Evolutionary conservation across 176 grass and related monocot genomes (phyloP).

Genomic region (Eleusine indica): DNA sequence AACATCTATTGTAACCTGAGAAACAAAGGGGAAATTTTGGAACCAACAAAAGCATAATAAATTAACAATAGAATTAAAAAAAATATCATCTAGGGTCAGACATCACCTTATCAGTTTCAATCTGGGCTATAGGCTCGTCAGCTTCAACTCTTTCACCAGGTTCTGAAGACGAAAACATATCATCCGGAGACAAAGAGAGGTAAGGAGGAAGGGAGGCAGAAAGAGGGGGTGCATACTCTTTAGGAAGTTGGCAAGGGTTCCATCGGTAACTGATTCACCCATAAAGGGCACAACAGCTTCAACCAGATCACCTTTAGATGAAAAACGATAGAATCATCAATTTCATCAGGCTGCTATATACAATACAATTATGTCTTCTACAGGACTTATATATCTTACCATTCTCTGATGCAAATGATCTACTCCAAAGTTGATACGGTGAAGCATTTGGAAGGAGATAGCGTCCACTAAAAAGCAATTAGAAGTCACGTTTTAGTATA

Average conservation of each 20-base stretch:
- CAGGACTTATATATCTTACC: constrained; percentile 46
- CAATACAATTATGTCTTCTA: constrained; percentile 13
- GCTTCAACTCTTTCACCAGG: constrained; percentile 70
- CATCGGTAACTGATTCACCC: constrained; percentile 96
- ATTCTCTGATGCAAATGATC: constrained; percentile 68
- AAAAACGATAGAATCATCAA: constrained; percentile 16
- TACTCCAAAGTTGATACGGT: constrained; percentile 65
- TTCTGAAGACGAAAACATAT: constrained; percentile 54
- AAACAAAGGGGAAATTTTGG: constrained; percentile 27
- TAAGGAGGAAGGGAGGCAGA: background rate
- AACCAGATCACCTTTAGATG: constrained; percentile 60
- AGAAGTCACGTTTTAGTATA: background rate
- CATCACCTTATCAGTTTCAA: constrained; percentile 84
- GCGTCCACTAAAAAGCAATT: constrained; percentile 28
- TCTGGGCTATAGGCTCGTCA: constrained; percentile 82
- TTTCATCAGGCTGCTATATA: constrained; percentile 20
- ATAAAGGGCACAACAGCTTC: constrained; percentile 91
- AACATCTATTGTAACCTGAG: constrained; percentile 89
- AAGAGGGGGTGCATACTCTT: constrained; percentile 56
- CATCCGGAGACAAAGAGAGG: background rate
- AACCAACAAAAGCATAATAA: constrained; percentile 24
- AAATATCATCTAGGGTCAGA: constrained; percentile 2
- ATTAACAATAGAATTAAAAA: background rate
- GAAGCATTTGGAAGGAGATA: constrained; percentile 63
- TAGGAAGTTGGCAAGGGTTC: constrained; percentile 83